Evolutionary conservation across 2,329 filamentous ascomycete species (phyloP).

Genomic region (Colletotrichum musicola): DNA sequence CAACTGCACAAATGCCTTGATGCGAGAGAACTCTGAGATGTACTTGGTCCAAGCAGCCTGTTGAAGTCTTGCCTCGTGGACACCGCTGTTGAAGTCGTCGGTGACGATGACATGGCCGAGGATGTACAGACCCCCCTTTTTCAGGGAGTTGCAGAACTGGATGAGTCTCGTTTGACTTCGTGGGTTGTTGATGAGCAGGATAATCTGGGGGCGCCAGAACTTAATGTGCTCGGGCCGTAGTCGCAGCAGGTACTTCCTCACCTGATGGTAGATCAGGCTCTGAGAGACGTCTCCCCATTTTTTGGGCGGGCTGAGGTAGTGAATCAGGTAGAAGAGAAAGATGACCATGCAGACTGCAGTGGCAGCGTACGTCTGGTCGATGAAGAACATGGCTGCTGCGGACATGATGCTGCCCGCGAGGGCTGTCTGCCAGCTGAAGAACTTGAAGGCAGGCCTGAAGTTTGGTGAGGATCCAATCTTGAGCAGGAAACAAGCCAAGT

Average conservation of each 20-base stretch:
- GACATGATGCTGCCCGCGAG: constrained; percentile 80
- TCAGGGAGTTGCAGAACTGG: constrained; percentile 91
- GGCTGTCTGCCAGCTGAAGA: constrained; percentile 89
- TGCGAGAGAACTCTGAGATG: constrained; percentile 83
- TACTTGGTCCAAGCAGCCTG: constrained; percentile 88
- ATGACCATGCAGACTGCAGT: constrained; percentile 80
- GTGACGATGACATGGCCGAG: constrained; percentile 90
- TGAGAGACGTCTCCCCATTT: constrained; percentile 93
- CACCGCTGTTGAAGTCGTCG: constrained; percentile 81
- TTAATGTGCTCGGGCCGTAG: constrained; percentile 91
- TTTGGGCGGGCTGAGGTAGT: constrained; percentile 87
- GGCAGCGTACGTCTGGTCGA: constrained; percentile 84
- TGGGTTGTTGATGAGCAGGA: constrained; percentile 86
- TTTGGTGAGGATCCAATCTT: constrained; percentile 91
- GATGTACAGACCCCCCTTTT: constrained; percentile 88
- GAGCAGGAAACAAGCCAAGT: constrained; percentile 86
- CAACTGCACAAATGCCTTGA: constrained; percentile 91
- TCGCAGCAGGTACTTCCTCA: constrained; percentile 88
- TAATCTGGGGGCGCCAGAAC: constrained; percentile 91
- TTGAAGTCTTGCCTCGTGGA: constrained; percentile 84
- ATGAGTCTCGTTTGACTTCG: constrained; percentile 86
- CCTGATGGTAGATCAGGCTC: constrained; percentile 87
- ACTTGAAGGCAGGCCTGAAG: constrained; percentile 88
- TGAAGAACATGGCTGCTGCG: constrained; percentile 88
- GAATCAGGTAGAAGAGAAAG: constrained; percentile 85